Percentiles rank a stretch among this genome's conserved stretches.
Evolutionary conservation across 164 flowering plant species (phyloP).

Genomic region (Vitis rotundifolia): DNA sequence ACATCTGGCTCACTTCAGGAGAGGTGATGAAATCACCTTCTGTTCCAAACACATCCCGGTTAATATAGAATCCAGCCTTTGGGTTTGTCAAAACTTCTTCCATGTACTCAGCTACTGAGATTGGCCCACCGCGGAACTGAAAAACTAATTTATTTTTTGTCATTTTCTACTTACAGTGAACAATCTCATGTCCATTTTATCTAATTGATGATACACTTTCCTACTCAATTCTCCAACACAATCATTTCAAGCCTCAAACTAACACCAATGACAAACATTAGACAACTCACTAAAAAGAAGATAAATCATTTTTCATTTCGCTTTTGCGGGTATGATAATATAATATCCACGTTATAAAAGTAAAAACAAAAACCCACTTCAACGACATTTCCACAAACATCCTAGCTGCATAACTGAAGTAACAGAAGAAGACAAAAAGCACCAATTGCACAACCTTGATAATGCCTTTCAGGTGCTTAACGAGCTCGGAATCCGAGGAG

Average conservation of each 20-base stretch:
- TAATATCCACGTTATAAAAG: too few relatives aligned
- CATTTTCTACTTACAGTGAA: neutral
- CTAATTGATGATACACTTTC: too few relatives aligned
- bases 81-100: conserved; percentile 96
- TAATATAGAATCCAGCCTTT: conserved; percentile 86
- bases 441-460: conserved; percentile 62
- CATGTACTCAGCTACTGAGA: conserved; percentile 94
- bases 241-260: too few relatives aligned
- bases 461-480: conserved; percentile 80
- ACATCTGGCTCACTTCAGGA: conserved; percentile 99
- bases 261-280: too few relatives aligned
- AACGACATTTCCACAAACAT: neutral
- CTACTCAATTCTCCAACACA: too few relatives aligned
- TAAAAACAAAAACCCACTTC: too few relatives aligned
- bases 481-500: conserved; percentile 67
- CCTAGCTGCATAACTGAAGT: neutral
- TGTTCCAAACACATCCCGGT: conserved; percentile 91
- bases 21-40: conserved; percentile 95
- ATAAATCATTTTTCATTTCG: too few relatives aligned
- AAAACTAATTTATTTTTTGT: neutral
- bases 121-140: conserved; percentile 97
- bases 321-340: too few relatives aligned
- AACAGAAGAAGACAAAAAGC: neutral
- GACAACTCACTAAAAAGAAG: too few relatives aligned
- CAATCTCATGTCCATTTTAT: conserved; percentile 1